Conservation (phyloP, 257 asterid species). For the Nicotiana undulata region DNA sequence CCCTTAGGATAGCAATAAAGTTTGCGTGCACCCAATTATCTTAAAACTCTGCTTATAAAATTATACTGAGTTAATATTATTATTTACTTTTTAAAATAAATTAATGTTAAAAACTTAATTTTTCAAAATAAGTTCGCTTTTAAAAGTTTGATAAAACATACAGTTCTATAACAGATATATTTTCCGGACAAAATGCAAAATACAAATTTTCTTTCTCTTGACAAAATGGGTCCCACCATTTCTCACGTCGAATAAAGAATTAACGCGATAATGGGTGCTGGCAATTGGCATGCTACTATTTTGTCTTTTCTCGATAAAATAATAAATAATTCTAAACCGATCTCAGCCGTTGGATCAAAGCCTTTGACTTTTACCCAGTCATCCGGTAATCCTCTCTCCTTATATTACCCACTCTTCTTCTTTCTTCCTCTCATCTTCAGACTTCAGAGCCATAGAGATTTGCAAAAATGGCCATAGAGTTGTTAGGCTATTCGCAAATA, state of each 20-base stretch:
- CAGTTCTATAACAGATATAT: too few relatives aligned
- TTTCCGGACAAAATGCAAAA: background rate
- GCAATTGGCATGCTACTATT: background rate
- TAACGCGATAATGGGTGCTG: background rate
- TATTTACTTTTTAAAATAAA: too few relatives aligned
- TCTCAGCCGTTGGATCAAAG: slow-evolving; percentile 3
- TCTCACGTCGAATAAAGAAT: background rate
- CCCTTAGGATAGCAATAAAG: too few relatives aligned
- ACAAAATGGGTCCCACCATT: background rate
- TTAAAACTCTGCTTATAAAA: too few relatives aligned
- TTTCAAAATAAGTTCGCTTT: too few relatives aligned
- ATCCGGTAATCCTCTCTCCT: slow-evolving; percentile 34
- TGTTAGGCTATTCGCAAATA: slow-evolving; percentile 24
- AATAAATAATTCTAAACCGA: background rate
- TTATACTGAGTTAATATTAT: too few relatives aligned
- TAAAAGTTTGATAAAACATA: too few relatives aligned
- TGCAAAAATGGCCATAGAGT: slow-evolving; percentile 43
- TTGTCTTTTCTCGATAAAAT: background rate
- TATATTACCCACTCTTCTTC: slow-evolving; percentile 13
- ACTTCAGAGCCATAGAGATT: slow-evolving; percentile 1
- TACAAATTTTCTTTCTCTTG: background rate
- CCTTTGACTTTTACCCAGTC: slow-evolving; percentile 37
- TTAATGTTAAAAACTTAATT: too few relatives aligned
- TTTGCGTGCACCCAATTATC: too few relatives aligned
- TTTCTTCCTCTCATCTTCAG: background rate